These are phyloP conservation scores for Tylopilus felleus DNA, from an alignment of 768 basidiomycete species.

Conservation along the genomic window DNA sequence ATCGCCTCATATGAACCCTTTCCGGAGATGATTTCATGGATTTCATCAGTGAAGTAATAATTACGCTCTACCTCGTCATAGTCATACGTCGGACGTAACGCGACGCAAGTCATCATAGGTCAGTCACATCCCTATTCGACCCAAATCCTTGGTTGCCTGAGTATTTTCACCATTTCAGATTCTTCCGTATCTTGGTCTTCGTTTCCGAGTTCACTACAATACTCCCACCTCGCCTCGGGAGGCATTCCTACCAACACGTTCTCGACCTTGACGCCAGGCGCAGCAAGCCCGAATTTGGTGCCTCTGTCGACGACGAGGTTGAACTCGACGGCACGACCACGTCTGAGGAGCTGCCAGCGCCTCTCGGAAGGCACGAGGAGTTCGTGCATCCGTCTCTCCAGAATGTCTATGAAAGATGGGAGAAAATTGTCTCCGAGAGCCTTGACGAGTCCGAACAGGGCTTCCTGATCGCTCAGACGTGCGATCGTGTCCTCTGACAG, in stretches of 20 bases:
- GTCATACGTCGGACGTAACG: not conserved
- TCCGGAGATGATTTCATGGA: too few species aligned
- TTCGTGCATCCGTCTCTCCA: constrained; percentile 37
- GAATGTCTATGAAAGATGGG: constrained; percentile 45
- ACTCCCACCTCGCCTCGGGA: constrained; percentile 68
- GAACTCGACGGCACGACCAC: constrained; percentile 56
- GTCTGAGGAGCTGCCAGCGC: constrained; percentile 52
- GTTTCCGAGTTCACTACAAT: constrained; percentile 51
- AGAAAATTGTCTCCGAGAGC: constrained; percentile 43
- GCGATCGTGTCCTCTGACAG: constrained; percentile 4
- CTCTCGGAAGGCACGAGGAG: constrained; percentile 22
- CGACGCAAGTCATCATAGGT: too few species aligned
- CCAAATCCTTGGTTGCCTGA: constrained; percentile 33
- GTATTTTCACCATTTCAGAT: constrained; percentile 46
- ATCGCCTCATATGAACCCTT: too few species aligned
- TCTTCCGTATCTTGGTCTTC: constrained; percentile 47
- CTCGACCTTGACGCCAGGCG: constrained; percentile 59
- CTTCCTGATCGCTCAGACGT: constrained; percentile 27
- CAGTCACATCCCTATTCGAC: not conserved
- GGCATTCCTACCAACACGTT: constrained; percentile 66
- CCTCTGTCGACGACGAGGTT: constrained; percentile 68
- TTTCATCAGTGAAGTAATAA: too few species aligned
- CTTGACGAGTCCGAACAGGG: constrained; percentile 45
- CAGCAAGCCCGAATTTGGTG: constrained; percentile 61
- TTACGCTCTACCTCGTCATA: too few species aligned